Evolutionary conservation across 306 rosid genomes (phyloP).

Genomic region (Fagus sylvatica): DNA sequence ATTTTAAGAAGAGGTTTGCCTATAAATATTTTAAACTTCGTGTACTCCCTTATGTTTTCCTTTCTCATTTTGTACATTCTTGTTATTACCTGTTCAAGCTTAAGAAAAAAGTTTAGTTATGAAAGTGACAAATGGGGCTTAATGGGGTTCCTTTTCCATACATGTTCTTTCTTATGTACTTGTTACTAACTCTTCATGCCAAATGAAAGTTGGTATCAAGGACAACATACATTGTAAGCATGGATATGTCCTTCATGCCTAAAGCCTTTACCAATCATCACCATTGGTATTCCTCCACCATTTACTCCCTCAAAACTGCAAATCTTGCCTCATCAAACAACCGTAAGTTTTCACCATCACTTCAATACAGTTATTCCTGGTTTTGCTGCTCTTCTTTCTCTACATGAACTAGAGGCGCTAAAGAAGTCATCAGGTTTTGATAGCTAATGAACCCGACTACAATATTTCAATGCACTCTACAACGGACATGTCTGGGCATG

Average conservation of each 20-base stretch:
- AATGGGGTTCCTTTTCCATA: no score
- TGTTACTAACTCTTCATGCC: neutral
- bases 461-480: conserved; percentile 22
- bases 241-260: conserved; percentile 18
- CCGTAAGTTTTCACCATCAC: neutral
- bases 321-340: neutral
- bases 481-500: conserved; percentile 31
- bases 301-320: neutral
- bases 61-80: no score
- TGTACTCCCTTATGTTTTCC: no score
- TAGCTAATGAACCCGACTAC: neutral
- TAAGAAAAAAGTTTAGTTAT: no score
- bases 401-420: neutral
- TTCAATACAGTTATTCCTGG: neutral
- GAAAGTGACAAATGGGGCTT: no score
- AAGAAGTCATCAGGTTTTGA: neutral
- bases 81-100: no score
- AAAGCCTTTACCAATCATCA: neutral
- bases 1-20: no score
- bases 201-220: neutral
- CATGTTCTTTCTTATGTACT: no score
- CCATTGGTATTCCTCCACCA: conserved; percentile 6
- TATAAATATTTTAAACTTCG: no score
- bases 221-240: conserved; percentile 4
- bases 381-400: neutral